These are phyloP conservation scores for Magnusiomyces paraingens DNA, from an alignment of 1,139 yeast species.

Conservation along the genomic window DNA sequence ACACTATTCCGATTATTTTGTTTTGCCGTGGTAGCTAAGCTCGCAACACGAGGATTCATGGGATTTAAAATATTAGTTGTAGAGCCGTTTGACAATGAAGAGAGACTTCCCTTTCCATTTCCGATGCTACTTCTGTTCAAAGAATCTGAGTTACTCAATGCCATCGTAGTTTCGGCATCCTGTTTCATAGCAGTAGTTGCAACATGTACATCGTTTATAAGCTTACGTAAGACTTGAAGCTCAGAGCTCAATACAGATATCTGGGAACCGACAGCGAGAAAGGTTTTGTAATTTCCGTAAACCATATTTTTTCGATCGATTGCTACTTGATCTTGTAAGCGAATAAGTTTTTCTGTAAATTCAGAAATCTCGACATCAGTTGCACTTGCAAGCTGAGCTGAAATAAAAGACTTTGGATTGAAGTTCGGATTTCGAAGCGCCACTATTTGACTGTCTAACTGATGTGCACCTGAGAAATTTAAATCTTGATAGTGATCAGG, in stretches of 20 bases:
- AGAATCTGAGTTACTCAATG: conserved; percentile 19
- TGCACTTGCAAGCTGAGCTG: conserved; percentile 52
- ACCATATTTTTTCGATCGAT: conserved; percentile 60
- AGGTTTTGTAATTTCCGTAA: conserved; percentile 65
- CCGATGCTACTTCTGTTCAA: no score
- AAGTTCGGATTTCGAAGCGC: conserved; percentile 11
- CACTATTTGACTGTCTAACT: not conserved
- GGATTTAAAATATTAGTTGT: not conserved
- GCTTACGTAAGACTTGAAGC: conserved; percentile 52
- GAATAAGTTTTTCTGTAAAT: conserved; percentile 52
- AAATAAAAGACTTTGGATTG: conserved; percentile 49
- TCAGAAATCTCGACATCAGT: conserved; percentile 69
- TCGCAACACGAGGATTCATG: not conserved
- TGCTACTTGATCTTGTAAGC: conserved; percentile 50
- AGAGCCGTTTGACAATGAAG: not conserved
- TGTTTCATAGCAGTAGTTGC: conserved; percentile 62
- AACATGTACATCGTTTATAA: conserved; percentile 55
- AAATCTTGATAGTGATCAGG: no score
- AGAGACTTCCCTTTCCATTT: not conserved
- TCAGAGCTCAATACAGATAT: conserved; percentile 58
- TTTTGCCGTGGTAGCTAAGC: not conserved
- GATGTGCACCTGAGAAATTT: no score
- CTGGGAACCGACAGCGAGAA: conserved; percentile 61
- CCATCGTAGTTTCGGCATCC: conserved; percentile 46
- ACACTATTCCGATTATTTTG: conserved; percentile 58